A percentile compares a stretch with the other conserved stretches of the same genome.
Evolutionary conservation across 1,284 basidiomycete genomes (phyloP).

Genomic region (Prillingera fragicola): DNA sequence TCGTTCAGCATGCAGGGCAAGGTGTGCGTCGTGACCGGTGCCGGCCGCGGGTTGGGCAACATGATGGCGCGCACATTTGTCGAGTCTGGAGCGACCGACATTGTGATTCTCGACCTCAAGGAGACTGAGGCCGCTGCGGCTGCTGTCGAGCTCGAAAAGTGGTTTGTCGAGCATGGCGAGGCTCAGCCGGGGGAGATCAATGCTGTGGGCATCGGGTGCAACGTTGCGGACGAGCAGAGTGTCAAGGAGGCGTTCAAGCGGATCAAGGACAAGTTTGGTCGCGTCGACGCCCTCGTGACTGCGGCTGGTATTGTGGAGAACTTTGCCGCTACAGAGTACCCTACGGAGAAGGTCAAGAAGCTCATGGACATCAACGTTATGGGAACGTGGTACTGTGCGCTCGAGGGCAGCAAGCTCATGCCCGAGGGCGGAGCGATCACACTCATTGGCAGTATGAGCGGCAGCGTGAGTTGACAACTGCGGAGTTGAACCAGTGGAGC

Average conservation of each 20-base stretch:
- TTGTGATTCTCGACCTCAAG: conserved; percentile 81
- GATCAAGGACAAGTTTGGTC: conserved; percentile 68
- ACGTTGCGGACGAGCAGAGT: conserved; percentile 75
- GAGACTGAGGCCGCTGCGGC: conserved; percentile 65
- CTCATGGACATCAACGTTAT: conserved; percentile 92
- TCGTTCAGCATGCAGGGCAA: conserved; percentile 50
- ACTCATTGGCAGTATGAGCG: conserved; percentile 85
- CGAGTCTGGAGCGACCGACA: conserved; percentile 68
- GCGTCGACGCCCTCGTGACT: conserved; percentile 60
- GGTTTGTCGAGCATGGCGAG: conserved; percentile 59
- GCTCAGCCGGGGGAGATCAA: conserved; percentile 59
- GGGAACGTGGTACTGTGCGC: conserved; percentile 76
- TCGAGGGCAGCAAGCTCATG: conserved; percentile 72
- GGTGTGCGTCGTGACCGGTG: conserved; percentile 93
- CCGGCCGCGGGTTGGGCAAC: conserved; percentile 79
- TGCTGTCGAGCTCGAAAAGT: conserved; percentile 64
- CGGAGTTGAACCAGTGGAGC: too few species aligned
- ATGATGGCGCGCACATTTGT: conserved; percentile 85
- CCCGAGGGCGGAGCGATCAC: conserved; percentile 63
- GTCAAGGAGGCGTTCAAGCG: conserved; percentile 67
- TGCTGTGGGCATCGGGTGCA: conserved; percentile 74
- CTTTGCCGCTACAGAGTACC: conserved; percentile 85
- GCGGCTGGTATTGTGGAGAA: conserved; percentile 91
- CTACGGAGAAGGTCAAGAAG: conserved; percentile 71
- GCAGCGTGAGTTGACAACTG: conserved; percentile 60